Percentiles rank a stretch among this genome's conserved stretches.
Evolutionary conservation across 306 rosid species (phyloP).

Genomic region (Sechiopsis laciniata): DNA sequence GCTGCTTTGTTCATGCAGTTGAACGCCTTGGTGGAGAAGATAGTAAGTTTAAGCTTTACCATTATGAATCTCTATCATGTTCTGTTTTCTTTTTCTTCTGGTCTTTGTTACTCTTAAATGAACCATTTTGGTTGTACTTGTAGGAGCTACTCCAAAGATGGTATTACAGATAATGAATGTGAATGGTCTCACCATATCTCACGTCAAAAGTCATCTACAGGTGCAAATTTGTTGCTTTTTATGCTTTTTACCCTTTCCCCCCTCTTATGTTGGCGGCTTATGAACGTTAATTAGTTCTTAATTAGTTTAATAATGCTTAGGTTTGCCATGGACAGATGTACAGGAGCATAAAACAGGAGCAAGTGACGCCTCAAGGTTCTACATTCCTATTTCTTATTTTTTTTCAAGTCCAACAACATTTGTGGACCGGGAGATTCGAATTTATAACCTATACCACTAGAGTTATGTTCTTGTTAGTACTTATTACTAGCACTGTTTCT

Average conservation of each 20-base stretch:
- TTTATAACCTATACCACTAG: too few relatives aligned
- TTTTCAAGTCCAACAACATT: too few relatives aligned
- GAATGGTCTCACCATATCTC: conserved; percentile 67
- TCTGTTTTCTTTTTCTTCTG: not conserved
- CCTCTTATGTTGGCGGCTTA: not conserved
- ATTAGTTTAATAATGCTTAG: conserved; percentile 27
- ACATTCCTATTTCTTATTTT: not conserved
- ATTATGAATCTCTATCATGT: not conserved
- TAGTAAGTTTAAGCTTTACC: conserved; percentile 33
- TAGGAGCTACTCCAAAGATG: conserved; percentile 89
- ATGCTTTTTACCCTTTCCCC: not conserved
- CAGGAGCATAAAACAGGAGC: conserved; percentile 72
- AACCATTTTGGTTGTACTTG: conserved; percentile 3
- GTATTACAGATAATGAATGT: conserved; percentile 68
- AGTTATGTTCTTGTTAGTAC: too few relatives aligned
- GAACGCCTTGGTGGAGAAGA: conserved; percentile 75
- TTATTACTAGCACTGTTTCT: not conserved
- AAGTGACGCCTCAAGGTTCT: conserved; percentile 45
- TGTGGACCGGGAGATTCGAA: too few relatives aligned
- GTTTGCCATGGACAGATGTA: conserved; percentile 60
- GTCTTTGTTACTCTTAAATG: not conserved
- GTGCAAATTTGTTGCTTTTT: conserved; percentile 32
- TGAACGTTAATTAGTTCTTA: conserved; percentile 10
- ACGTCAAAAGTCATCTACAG: conserved; percentile 97
- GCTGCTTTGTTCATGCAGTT: conserved; percentile 77